These are phyloP conservation scores for Rosa hybrid DNA, from an alignment of 331 rosid species.

Conservation along the genomic window DNA sequence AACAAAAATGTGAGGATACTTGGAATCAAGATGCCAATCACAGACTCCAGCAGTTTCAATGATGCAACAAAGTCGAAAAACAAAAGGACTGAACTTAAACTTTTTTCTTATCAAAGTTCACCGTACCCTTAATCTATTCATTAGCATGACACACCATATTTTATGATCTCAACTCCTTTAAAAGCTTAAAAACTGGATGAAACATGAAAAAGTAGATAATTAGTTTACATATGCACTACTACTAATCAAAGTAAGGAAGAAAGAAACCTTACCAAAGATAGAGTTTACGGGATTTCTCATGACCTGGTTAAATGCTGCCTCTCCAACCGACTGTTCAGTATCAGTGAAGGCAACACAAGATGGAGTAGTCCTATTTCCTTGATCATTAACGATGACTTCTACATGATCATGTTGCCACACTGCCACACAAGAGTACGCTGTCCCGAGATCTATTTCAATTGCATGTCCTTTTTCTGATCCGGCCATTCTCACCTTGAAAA, in stretches of 20 bases:
- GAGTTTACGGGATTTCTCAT: no score
- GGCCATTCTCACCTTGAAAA: conserved; percentile 27
- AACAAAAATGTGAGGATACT: not conserved
- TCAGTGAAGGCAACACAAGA: no score
- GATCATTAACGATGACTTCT: no score
- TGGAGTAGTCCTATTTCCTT: no score
- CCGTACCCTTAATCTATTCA: not conserved
- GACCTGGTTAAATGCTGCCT: no score
- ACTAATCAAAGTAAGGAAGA: not conserved
- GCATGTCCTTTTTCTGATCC: conserved; percentile 50
- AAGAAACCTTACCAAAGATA: not conserved
- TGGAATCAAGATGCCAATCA: not conserved
- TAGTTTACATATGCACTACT: not conserved
- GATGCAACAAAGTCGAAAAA: not conserved
- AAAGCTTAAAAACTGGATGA: not conserved
- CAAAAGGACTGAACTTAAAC: not conserved
- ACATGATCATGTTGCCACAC: no score
- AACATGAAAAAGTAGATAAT: not conserved
- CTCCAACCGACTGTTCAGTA: no score
- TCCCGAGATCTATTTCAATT: conserved; percentile 42
- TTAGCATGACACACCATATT: not conserved
- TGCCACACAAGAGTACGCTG: no score
- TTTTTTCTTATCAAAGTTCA: no score
- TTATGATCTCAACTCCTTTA: not conserved
- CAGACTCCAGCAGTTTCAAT: not conserved